Evolutionary conservation across 495 filamentous ascomycete genomes (phyloP), one percentile per base, ranked within the genome.

Genomic region (Aspergillus egyptiacus): DNA sequence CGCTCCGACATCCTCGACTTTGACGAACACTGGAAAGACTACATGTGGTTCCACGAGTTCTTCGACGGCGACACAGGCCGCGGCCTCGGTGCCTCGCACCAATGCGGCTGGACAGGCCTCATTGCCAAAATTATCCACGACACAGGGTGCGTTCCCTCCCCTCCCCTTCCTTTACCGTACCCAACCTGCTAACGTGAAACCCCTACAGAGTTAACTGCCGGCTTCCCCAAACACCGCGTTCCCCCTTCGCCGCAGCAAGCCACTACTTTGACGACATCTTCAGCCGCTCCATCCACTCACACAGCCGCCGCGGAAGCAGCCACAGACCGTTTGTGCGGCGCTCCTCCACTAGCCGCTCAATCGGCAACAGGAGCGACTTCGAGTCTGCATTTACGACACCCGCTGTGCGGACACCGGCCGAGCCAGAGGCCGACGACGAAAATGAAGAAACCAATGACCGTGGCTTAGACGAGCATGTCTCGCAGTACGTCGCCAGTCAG

Each of bases 71-170:
- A 97, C 60, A 83, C 73, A 20, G 91, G 93, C 13, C 82, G 89
- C 42, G 91, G 93, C 5, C 73, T 96, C 6, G 91, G 91, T 44
- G 88, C 91, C 18, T 93, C 87, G 37, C 93, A 97, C 66, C 91
- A 97, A 63, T 95, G 89, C 51, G 91, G 91, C 5, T 97, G 93
- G 93, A 96, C 91, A n/a, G 93, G 91, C 0, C 61, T 97, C 38
- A 87, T 97, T 58, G 91, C 91, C 7, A 91, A 94, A 61, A 82
- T 97, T 80, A 96, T 97, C 43, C 91, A 97, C 51, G 91, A 97
- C 56, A 95, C 91, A 51, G 91, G 88, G 87, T 86, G 78, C 65
- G 84, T 17, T 28, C 19, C 42, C 27, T n/a, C 14, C 22, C 25
- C 10, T 32, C 11, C 1, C 4, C 38, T 38, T n/a, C 7, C n/a